phyloP scores from a whole-genome alignment of 139 green algal species.

The Edaphochlamys debaryana region DNA sequence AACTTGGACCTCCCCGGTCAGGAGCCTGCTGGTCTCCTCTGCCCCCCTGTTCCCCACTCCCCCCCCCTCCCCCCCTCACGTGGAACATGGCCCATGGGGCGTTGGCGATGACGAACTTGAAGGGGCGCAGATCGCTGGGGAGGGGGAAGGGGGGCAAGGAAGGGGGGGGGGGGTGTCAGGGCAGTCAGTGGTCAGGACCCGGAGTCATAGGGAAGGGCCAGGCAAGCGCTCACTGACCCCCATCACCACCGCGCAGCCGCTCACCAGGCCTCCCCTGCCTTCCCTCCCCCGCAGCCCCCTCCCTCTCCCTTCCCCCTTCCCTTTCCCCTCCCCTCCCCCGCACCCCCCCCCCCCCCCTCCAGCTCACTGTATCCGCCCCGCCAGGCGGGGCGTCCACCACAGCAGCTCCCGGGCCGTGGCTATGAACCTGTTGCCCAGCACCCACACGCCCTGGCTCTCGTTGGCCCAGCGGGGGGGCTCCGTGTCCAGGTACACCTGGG shows the following conservation, averaged over 20 bases:
- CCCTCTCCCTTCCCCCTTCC: not conserved
- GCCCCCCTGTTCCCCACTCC: too few species aligned
- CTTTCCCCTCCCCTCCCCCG: not conserved
- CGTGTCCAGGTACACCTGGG: not conserved
- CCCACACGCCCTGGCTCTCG: not conserved
- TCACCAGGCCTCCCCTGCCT: not conserved
- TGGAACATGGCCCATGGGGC: not conserved
- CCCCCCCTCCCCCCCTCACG: too few species aligned
- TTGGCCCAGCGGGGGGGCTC: not conserved
- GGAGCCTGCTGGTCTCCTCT: too few species aligned
- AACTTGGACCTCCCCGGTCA: too few species aligned
- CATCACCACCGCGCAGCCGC: too few species aligned
- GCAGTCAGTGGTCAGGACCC: too few species aligned
- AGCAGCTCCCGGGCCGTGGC: slow-evolving; percentile 9
- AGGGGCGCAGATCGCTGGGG: slow-evolving; percentile 10
- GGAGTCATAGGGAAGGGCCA: too few species aligned
- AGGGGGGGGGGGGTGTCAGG: not conserved
- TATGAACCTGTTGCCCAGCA: slow-evolving; percentile 21
- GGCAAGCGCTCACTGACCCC: too few species aligned
- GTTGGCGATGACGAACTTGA: slow-evolving; percentile 15
- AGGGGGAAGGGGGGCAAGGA: not conserved
- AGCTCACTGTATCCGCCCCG: not conserved
- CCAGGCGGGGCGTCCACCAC: not conserved
- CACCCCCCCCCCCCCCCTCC: not conserved
- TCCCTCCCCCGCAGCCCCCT: too few species aligned